Evolutionary conservation across 2,329 filamentous ascomycete genomes (phyloP).

Genomic region (Cytospora piceae): DNA sequence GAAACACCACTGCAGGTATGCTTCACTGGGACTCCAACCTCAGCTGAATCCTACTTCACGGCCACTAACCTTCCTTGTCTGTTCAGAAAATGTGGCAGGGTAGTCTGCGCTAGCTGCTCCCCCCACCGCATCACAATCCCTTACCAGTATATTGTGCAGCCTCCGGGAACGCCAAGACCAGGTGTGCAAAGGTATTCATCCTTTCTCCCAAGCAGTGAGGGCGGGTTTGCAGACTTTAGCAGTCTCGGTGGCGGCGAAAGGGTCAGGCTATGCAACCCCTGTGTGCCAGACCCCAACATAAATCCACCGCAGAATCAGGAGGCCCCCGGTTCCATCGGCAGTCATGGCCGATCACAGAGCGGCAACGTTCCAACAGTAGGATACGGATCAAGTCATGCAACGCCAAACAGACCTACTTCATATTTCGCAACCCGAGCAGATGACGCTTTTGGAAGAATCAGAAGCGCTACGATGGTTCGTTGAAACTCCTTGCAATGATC

Average conservation of each 20-base stretch:
- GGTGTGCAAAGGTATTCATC: conserved; percentile 43
- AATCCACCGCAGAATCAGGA: conserved; percentile 50
- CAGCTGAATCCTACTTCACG: conserved; percentile 8
- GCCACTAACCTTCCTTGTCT: conserved; percentile 5
- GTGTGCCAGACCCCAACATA: conserved; percentile 64
- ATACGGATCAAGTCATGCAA: conserved; percentile 25
- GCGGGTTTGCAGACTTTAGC: conserved; percentile 48
- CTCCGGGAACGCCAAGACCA: conserved; percentile 53
- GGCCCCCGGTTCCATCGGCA: conserved; percentile 36
- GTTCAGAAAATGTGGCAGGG: conserved; percentile 81
- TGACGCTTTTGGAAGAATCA: conserved; percentile 45
- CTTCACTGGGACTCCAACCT: conserved; percentile 23
- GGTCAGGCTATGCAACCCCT: conserved; percentile 64
- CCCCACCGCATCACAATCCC: conserved; percentile 95
- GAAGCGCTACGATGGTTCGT: conserved; percentile 58
- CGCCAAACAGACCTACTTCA: conserved; percentile 41
- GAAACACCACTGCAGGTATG: conserved; percentile 89
- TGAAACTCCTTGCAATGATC: neutral
- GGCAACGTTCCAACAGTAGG: conserved; percentile 32
- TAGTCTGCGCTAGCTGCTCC: conserved; percentile 88
- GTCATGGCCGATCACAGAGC: conserved; percentile 52
- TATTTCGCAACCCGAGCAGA: conserved; percentile 42
- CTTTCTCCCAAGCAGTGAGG: conserved; percentile 46
- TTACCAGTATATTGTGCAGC: conserved; percentile 87
- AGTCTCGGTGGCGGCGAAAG: conserved; percentile 58